Evolutionary conservation across 805 yeast species (phyloP).

Genomic region (Millerozyma miso): DNA sequence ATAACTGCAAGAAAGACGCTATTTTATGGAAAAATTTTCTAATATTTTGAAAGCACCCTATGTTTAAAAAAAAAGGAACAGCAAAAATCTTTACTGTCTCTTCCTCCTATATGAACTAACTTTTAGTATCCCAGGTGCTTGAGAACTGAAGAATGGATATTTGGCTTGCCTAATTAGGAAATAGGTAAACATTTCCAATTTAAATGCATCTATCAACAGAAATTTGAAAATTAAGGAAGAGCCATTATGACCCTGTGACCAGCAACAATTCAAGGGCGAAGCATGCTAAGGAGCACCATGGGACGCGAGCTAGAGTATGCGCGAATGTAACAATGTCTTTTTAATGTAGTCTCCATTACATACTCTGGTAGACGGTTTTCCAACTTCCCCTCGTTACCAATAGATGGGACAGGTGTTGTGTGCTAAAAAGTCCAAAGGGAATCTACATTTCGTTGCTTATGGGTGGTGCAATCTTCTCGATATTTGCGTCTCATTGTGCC

Average conservation of each 20-base stretch:
- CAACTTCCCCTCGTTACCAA: too few relatives aligned
- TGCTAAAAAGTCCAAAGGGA: too few relatives aligned
- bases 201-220: conserved; percentile 1
- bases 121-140: background rate
- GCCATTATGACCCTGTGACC: background rate
- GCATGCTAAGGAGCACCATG: too few relatives aligned
- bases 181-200: conserved; percentile 20
- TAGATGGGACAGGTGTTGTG: too few relatives aligned
- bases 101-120: background rate
- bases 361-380: too few relatives aligned
- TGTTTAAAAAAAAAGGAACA: background rate
- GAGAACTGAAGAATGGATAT: background rate
- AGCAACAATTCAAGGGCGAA: too few relatives aligned
- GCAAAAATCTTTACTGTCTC: background rate
- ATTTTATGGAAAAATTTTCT: background rate
- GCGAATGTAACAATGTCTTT: too few relatives aligned
- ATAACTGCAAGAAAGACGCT: background rate
- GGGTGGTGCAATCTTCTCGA: too few relatives aligned
- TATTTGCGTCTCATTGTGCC: too few relatives aligned
- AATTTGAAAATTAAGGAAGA: background rate
- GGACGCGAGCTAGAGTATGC: too few relatives aligned
- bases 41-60: background rate
- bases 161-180: conserved; percentile 17
- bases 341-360: too few relatives aligned
- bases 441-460: too few relatives aligned